Evolutionary conservation across 192 early-diverging fungal species (phyloP).

Genomic region (Helicostylum pulchrum): DNA sequence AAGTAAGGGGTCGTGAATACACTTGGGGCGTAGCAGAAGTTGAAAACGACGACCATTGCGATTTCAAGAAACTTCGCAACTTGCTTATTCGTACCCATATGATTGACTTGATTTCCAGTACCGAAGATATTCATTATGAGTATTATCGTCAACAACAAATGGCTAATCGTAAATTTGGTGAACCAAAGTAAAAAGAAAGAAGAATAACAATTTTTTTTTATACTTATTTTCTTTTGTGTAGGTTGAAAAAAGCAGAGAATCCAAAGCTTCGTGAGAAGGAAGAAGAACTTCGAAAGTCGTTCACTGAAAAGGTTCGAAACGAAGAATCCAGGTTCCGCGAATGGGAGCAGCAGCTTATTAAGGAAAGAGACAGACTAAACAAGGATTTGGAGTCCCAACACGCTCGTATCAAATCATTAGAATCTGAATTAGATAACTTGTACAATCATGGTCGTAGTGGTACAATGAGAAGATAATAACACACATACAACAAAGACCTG

Average conservation of each 20-base stretch:
- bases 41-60: conserved; percentile 93
- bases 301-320: conserved; percentile 95
- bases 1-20: conserved; percentile 85
- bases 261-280: conserved; percentile 98
- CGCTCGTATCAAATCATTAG: conserved; percentile 88
- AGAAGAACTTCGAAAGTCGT: conserved; percentile 91
- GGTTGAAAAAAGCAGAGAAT: conserved; percentile 75
- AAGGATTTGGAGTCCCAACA: conserved; percentile 97
- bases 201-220: neutral
- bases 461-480: conserved; percentile 8
- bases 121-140: conserved; percentile 97
- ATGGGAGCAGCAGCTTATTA: conserved; percentile 97
- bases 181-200: conserved; percentile 56
- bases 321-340: conserved; percentile 98
- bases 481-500: neutral
- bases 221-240: conserved; percentile 24
- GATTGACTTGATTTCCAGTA: conserved; percentile 91
- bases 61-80: conserved; percentile 92
- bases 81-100: conserved; percentile 92
- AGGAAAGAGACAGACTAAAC: conserved; percentile 97
- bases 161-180: conserved; percentile 86
- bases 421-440: conserved; percentile 68
- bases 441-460: conserved; percentile 22
- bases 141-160: conserved; percentile 85
- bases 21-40: conserved; percentile 96